A percentile compares a stretch with the other conserved stretches of the same genome.
phyloP scores from a whole-genome alignment of 768 basidiomycete genomes.

The Tulasnella sp. region DNA sequence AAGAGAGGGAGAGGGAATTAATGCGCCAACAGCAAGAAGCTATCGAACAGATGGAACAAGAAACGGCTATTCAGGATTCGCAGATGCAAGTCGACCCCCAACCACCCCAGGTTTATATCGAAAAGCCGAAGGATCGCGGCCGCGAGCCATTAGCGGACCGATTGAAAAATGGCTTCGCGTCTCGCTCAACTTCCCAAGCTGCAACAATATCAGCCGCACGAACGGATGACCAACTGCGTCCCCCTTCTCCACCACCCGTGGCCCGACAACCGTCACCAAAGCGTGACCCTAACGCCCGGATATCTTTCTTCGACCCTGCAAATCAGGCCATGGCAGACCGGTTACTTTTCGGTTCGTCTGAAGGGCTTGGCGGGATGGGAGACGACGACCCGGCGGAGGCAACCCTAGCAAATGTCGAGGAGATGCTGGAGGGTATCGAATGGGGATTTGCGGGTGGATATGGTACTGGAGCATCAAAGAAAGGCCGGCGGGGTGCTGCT shows the following conservation, averaged over 20 bases:
- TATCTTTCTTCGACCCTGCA: constrained; percentile 71
- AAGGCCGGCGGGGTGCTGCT: constrained; percentile 48
- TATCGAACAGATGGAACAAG: not conserved
- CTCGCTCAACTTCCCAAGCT: not conserved
- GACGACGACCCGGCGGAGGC: constrained; percentile 65
- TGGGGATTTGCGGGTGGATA: constrained; percentile 43
- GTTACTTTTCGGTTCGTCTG: constrained; percentile 38
- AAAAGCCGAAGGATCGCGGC: not conserved
- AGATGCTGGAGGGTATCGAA: constrained; percentile 98
- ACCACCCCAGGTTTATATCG: not conserved
- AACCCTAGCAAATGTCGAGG: constrained; percentile 85
- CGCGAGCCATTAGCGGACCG: constrained; percentile 3
- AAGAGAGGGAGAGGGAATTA: not conserved
- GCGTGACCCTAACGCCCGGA: constrained; percentile 53
- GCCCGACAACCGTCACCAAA: constrained; percentile 20
- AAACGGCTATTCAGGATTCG: too few relatives aligned
- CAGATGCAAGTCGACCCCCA: not conserved
- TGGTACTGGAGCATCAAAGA: constrained; percentile 24
- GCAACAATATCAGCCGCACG: not conserved
- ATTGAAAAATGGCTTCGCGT: not conserved
- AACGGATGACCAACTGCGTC: not conserved
- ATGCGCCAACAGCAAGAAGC: not conserved
- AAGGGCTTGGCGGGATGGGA: constrained; percentile 22
- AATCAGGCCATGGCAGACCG: constrained; percentile 66
- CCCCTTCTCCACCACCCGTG: not conserved